These are phyloP conservation scores for Penicilliopsis zonata DNA, from an alignment of 495 filamentous ascomycete genomes.

Conservation along the genomic window DNA sequence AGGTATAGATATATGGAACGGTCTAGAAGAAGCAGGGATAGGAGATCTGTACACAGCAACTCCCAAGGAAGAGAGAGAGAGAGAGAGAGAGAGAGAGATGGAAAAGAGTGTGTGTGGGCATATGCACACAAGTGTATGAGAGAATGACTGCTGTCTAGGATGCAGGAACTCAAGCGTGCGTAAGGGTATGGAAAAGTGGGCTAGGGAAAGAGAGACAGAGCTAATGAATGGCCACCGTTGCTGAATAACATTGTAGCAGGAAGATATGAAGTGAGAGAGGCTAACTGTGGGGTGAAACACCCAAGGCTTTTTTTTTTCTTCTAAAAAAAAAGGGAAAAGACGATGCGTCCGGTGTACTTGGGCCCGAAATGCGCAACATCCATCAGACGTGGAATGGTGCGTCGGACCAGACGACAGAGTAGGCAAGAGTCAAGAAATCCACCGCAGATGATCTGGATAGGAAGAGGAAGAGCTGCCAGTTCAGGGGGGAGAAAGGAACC, in stretches of 20 bases:
- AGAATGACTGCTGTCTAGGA: too few species aligned
- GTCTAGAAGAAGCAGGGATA: constrained; percentile 11
- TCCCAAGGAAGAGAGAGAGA: constrained; percentile 9
- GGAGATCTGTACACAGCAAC: constrained; percentile 6
- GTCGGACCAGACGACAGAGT: too few species aligned
- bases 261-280: constrained; percentile 9
- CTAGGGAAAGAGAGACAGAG: background rate
- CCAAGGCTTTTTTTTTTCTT: constrained; percentile 12
- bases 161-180: too few species aligned
- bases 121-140: too few species aligned
- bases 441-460: background rate
- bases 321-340: too few species aligned
- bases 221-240: background rate
- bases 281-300: constrained; percentile 31
- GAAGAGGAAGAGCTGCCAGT: background rate
- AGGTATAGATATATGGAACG: constrained; percentile 6
- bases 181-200: too few species aligned
- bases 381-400: too few species aligned
- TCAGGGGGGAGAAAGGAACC: background rate
- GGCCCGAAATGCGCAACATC: too few species aligned
- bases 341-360: too few species aligned
- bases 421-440: background rate
- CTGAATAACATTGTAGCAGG: background rate
- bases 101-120: background rate
- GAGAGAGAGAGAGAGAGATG: constrained; percentile 5